These are phyloP conservation scores for Trifolium subterraneum DNA, from an alignment of 306 rosid species.

Conservation along the genomic window DNA sequence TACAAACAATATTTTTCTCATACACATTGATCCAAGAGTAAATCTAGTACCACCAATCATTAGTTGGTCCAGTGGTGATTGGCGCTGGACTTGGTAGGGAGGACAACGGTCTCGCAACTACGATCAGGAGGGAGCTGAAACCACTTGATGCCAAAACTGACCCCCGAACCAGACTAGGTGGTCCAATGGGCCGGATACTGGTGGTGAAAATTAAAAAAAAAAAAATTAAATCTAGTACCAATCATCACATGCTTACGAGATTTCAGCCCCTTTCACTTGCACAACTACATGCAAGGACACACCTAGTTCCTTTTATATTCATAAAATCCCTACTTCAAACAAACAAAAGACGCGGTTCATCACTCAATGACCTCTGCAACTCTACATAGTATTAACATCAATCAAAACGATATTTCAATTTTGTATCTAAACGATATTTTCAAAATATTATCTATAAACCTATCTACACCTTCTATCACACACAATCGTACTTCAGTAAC, in stretches of 20 bases:
- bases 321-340: neutral
- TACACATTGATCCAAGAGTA: neutral
- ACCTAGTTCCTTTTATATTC: neutral
- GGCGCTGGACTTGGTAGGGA: too few relatives aligned
- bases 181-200: too few relatives aligned
- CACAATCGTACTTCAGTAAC: neutral
- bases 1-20: conserved; percentile 2
- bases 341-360: conserved; percentile 5
- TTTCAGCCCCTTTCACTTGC: neutral
- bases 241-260: neutral
- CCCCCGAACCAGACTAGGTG: too few relatives aligned
- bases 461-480: neutral
- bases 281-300: neutral
- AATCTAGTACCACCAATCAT: neutral
- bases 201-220: too few relatives aligned
- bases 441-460: neutral
- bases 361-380: neutral
- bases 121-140: too few relatives aligned
- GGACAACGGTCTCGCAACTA: too few relatives aligned
- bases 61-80: too few relatives aligned
- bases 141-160: too few relatives aligned
- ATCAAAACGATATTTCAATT: neutral
- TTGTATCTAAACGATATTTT: neutral
- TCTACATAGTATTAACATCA: neutral
- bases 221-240: conserved; percentile 7